Conservation (phyloP, 2,329 filamentous ascomycete genomes). For the Venturia aucupariae region DNA sequence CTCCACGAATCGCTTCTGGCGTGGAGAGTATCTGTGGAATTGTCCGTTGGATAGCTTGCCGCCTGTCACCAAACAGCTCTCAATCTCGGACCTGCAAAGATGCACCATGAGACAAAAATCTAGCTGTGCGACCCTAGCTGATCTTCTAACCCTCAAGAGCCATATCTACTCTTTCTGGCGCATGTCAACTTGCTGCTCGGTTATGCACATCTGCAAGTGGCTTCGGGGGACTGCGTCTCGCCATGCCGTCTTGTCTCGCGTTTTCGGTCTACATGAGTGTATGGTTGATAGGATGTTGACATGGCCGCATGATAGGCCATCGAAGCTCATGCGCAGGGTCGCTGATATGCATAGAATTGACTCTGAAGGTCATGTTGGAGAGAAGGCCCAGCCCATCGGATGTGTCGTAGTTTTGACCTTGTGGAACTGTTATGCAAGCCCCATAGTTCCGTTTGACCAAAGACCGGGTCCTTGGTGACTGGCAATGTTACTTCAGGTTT, state of each 20-base stretch:
- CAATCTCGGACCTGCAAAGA: neutral
- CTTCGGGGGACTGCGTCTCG: constrained; percentile 1
- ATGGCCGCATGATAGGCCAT: constrained; percentile 3
- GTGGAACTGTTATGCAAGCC: constrained; percentile 7
- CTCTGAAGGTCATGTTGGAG: neutral
- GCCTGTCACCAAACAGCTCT: constrained; percentile 8
- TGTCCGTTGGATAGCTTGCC: neutral
- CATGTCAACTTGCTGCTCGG: constrained; percentile 7
- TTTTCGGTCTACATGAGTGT: neutral
- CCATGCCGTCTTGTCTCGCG: neutral
- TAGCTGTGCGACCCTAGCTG: neutral
- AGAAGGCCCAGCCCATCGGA: neutral
- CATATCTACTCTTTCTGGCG: neutral
- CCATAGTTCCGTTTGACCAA: constrained; percentile 5
- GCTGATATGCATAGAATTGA: constrained; percentile 1
- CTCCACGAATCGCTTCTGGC: neutral
- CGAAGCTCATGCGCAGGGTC: neutral
- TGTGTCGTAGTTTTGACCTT: constrained; percentile 4
- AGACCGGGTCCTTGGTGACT: constrained; percentile 5
- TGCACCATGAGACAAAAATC: constrained; percentile 1
- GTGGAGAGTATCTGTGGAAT: neutral
- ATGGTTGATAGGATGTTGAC: neutral
- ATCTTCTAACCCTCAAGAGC: neutral
- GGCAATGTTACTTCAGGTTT: constrained; percentile 1
- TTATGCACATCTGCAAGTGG: neutral